A percentile compares a stretch with the other conserved stretches of the same genome.
Evolutionary conservation across 306 rosid species (phyloP).

Genomic region (Quercus ilex): DNA sequence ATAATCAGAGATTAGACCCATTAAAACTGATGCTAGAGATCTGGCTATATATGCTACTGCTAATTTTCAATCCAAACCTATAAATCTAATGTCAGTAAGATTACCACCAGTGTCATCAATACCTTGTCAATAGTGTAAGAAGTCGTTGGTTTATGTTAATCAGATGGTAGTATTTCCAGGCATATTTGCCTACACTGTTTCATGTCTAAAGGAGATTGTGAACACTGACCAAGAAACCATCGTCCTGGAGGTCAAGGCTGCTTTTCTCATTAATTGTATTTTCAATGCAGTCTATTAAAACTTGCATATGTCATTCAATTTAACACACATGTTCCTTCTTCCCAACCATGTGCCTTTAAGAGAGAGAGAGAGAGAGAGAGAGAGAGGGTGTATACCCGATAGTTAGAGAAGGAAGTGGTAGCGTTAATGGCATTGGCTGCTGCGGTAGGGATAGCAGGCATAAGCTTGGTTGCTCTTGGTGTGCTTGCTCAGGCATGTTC

Average conservation of each 20-base stretch:
- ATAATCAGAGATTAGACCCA: no score
- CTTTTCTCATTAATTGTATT: no score
- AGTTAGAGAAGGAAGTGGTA: constrained; percentile 39
- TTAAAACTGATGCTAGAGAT: no score
- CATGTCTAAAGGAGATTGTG: no score
- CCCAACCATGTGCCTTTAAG: background rate
- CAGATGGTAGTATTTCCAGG: no score
- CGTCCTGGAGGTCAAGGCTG: no score
- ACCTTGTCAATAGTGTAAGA: no score
- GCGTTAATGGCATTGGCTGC: constrained; percentile 13
- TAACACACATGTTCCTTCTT: constrained; percentile 1
- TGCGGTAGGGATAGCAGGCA: constrained; percentile 37
- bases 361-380: constrained; percentile 14
- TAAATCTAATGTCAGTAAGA: no score
- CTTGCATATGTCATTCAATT: background rate
- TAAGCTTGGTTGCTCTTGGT: constrained; percentile 18
- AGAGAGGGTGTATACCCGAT: constrained; percentile 37
- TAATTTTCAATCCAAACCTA: background rate
- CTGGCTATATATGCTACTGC: background rate
- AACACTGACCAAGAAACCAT: no score
- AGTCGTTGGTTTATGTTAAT: no score
- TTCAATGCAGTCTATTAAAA: background rate
- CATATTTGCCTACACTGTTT: no score
- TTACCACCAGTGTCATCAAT: no score
- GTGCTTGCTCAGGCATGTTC: constrained; percentile 22